Evolutionary conservation across 2,329 filamentous ascomycete species (phyloP).

Genomic region (Verticillium klebahnii): DNA sequence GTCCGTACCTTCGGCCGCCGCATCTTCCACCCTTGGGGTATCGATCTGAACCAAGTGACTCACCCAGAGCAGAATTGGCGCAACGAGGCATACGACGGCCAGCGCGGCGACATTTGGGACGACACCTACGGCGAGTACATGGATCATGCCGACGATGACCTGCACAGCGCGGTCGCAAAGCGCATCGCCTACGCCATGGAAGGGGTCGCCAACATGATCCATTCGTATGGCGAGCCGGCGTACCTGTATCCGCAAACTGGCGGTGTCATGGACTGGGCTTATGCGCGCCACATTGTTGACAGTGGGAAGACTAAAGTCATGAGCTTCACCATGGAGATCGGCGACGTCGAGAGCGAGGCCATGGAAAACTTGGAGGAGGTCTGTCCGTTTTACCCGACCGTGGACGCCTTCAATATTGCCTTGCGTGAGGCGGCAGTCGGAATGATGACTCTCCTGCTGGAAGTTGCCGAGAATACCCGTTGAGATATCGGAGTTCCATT

Average conservation of each 20-base stretch:
- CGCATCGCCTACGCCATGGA: slow-evolving; percentile 32
- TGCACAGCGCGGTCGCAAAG: slow-evolving; percentile 22
- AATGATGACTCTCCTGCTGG: slow-evolving; percentile 39
- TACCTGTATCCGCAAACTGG: slow-evolving; percentile 40
- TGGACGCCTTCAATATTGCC: slow-evolving; percentile 33
- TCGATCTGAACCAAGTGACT: slow-evolving; percentile 43
- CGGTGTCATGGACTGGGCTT: slow-evolving; percentile 40
- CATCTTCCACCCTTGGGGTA: slow-evolving; percentile 53
- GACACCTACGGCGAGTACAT: slow-evolving; percentile 41
- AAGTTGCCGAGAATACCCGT: neutral
- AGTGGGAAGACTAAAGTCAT: slow-evolving; percentile 29
- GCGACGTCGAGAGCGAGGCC: slow-evolving; percentile 23
- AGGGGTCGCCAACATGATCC: slow-evolving; percentile 26
- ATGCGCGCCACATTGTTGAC: slow-evolving; percentile 34
- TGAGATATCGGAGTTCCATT: neutral
- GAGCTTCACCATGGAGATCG: slow-evolving; percentile 42
- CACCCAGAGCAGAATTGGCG: slow-evolving; percentile 43
- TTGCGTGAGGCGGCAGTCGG: slow-evolving; percentile 38
- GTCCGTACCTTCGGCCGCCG: slow-evolving; percentile 49
- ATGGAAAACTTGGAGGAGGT: neutral
- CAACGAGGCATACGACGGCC: slow-evolving; percentile 36
- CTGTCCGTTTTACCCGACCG: slow-evolving; percentile 39
- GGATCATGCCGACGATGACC: slow-evolving; percentile 22
- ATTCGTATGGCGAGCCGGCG: slow-evolving; percentile 29
- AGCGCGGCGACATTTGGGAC: slow-evolving; percentile 38